phyloP scores from a whole-genome alignment of 768 basidiomycete genomes.

The Boletales sp. region DNA sequence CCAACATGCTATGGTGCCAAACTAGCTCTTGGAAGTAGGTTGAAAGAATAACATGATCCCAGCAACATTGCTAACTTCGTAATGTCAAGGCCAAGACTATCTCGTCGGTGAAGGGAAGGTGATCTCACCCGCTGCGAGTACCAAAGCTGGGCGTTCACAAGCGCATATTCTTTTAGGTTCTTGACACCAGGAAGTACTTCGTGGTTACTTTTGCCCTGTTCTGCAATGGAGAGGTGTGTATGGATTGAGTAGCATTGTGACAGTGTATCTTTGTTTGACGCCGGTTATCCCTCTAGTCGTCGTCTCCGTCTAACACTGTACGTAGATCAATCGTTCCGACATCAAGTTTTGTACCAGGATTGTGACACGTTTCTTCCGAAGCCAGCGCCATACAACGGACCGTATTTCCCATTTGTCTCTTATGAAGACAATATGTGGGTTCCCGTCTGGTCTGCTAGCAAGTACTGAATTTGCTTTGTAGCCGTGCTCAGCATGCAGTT shows the following conservation, averaged over 20 bases:
- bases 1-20: conserved; percentile 57
- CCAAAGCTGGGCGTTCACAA: neutral
- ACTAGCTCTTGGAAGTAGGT: conserved; percentile 42
- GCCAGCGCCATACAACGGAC: conserved; percentile 56
- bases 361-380: conserved; percentile 16
- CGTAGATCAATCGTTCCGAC: neutral
- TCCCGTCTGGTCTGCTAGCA: neutral
- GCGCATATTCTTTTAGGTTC: conserved; percentile 29
- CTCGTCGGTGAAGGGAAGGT: conserved; percentile 53
- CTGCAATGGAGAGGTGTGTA: conserved; percentile 54
- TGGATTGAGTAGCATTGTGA: too few species aligned
- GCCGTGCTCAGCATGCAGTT: conserved; percentile 53
- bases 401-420: conserved; percentile 53
- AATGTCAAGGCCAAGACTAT: conserved; percentile 41
- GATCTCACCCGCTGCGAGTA: neutral
- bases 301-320: conserved; percentile 56
- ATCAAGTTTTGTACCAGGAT: neutral
- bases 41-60: neutral
- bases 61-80: conserved; percentile 2
- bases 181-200: conserved; percentile 50
- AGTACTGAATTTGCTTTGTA: conserved; percentile 14
- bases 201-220: conserved; percentile 57
- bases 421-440: conserved; percentile 57
- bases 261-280: too few species aligned
- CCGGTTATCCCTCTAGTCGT: conserved; percentile 38